Conservation (phyloP, 305 asterid species). For the Striga hermonthica region DNA sequence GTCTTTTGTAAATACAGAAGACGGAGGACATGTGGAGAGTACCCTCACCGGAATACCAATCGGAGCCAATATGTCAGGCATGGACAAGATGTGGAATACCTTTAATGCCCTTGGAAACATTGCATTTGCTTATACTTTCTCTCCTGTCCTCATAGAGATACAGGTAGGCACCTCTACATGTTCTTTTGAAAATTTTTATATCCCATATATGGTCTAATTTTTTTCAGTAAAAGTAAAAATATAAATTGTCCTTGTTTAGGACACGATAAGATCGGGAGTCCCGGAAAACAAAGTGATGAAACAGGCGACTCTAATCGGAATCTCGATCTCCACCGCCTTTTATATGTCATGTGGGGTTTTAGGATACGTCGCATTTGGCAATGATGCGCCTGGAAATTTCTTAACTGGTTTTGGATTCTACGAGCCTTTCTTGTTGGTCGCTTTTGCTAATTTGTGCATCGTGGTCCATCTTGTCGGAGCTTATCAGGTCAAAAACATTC, state of each 20-base stretch:
- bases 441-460: conserved; percentile 44
- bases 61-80: conserved; percentile 29
- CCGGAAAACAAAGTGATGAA: conserved; percentile 49
- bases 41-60: conserved; percentile 47
- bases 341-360: conserved; percentile 44
- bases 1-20: neutral
- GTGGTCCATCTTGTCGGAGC: conserved; percentile 55
- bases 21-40: conserved; percentile 36
- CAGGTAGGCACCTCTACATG: conserved; percentile 33
- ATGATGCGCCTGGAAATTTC: conserved; percentile 53
- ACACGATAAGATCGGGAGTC: conserved; percentile 40
- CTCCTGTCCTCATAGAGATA: conserved; percentile 53
- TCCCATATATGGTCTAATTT: neutral
- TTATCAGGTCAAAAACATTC: conserved; percentile 41
- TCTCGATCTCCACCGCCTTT: conserved; percentile 36
- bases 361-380: conserved; percentile 58
- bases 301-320: conserved; percentile 35
- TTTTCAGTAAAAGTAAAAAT: too few relatives aligned
- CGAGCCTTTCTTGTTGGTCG: conserved; percentile 55
- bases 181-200: neutral
- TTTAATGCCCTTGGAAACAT: conserved; percentile 64
- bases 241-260: conserved; percentile 30
- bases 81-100: conserved; percentile 54
- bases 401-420: conserved; percentile 57
- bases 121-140: conserved; percentile 61